A percentile compares a stretch with the other conserved stretches of the same genome.
These are phyloP conservation scores for Pyrus pyrifolia DNA, from an alignment of 306 rosid species.

Conservation along the genomic window DNA sequence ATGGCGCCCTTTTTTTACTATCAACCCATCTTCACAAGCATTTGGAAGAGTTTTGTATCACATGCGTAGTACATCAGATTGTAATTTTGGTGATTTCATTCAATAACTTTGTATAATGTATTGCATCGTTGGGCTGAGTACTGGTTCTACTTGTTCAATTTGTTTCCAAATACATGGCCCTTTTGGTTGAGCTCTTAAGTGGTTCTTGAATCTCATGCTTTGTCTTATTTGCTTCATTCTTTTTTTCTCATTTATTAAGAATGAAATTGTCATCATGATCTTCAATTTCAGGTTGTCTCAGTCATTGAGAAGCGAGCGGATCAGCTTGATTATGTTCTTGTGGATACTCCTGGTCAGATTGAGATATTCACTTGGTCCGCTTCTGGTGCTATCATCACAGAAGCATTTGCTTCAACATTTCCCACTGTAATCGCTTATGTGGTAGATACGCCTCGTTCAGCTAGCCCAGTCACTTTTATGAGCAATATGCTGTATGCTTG, in stretches of 20 bases:
- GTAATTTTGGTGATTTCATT: not conserved
- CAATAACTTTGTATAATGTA: not conserved
- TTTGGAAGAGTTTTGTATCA: not conserved
- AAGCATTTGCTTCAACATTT: conserved; percentile 99
- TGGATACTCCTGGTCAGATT: conserved; percentile 94
- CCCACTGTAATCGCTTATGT: conserved; percentile 82
- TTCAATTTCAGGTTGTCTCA: conserved; percentile 58
- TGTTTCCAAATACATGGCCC: not conserved
- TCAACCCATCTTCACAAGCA: not conserved
- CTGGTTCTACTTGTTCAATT: not conserved
- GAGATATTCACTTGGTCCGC: conserved; percentile 99
- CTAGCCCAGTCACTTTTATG: conserved; percentile 84
- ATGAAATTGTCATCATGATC: conserved; percentile 1
- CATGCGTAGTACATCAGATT: not conserved
- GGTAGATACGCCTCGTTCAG: conserved; percentile 84
- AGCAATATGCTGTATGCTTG: conserved; percentile 99
- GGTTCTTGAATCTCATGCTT: not conserved
- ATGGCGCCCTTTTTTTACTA: not conserved
- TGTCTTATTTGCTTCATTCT: not conserved
- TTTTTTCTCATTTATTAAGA: too few relatives aligned
- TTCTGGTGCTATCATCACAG: conserved; percentile 92
- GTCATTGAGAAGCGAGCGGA: conserved; percentile 83
- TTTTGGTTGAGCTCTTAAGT: not conserved
- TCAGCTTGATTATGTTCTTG: conserved; percentile 89
- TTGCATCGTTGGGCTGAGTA: not conserved